Evolutionary conservation across 345 rosid species (phyloP).

Genomic region (Rhizophora mangle): DNA sequence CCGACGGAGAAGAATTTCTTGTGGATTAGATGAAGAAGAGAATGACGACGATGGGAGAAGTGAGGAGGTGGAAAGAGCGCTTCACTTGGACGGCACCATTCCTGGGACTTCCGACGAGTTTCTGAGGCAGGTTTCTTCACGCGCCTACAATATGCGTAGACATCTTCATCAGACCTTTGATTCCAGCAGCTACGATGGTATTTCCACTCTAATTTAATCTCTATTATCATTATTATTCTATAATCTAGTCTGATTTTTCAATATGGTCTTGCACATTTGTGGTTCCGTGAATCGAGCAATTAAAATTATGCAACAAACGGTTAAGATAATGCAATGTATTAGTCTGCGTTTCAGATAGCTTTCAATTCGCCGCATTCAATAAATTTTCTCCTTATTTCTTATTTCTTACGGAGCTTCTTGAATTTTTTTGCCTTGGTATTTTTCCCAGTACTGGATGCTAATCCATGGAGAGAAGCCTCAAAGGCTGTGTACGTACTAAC

Average conservation of each 20-base stretch:
- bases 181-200: slow-evolving; percentile 90
- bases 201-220: neutral
- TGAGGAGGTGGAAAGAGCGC: slow-evolving; percentile 80
- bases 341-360: too few species aligned
- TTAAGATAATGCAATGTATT: too few species aligned
- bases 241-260: neutral
- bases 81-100: slow-evolving; percentile 87
- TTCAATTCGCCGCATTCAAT: too few species aligned
- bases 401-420: slow-evolving; percentile 1
- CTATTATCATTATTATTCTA: neutral
- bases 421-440: slow-evolving; percentile 7
- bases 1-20: slow-evolving; percentile 28
- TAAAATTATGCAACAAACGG: too few species aligned
- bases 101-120: slow-evolving; percentile 83
- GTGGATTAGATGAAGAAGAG: slow-evolving; percentile 33
- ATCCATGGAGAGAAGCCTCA: slow-evolving; percentile 89
- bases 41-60: slow-evolving; percentile 39
- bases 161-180: slow-evolving; percentile 78
- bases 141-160: slow-evolving; percentile 96
- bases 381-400: neutral
- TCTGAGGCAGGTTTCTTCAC: slow-evolving; percentile 79
- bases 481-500: slow-evolving; percentile 88
- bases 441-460: slow-evolving; percentile 75
- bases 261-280: neutral
- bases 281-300: neutral